Evolutionary conservation across 768 basidiomycete genomes (phyloP), one percentile per base, ranked within the genome.

Genomic region (Lyophyllum atratum): DNA sequence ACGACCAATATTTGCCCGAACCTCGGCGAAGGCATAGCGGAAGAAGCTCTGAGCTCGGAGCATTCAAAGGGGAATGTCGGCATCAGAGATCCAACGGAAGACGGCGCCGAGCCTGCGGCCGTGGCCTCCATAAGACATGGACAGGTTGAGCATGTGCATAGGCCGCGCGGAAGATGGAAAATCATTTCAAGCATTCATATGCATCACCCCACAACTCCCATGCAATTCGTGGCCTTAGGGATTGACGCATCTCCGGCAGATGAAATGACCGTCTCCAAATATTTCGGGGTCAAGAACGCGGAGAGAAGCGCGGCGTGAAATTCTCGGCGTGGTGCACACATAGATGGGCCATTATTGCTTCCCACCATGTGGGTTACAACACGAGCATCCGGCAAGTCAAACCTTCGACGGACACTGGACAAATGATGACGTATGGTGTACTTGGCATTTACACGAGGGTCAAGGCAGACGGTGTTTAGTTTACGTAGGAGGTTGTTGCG

Each of bases 341-440:
- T 53, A 53, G 22, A n/a, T 33, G 25, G 52, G 39, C 37, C 15
- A 25, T 25, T 24, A n/a, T 53, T 39, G 53, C 33, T 47, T 54
- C 53, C 12, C 37, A 50, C 51, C 59, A 60, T 49, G 47, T 60
- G 59, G 46, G 37, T 39, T 11, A 39, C 42, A 44, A 43, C 49
- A 15, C 34, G 34, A 37, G 34, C 34, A 61, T 50, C 25, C 25
- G 49, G 52, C 57, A 45, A 29, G 31, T 47, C 44, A 51, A 45
- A 22, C 11, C 48, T 49, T 42, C 37, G 37, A 37, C 11, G 34
- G 24, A 14, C 10, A 21, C 17, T 3, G 44, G 22, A 55, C 25
- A 11, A 43, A 51, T 4, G 28, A 54, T 56, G 47, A 61, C 50
- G 54, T 61, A 61, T n/a, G 14, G 11, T 7, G 25, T 4, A 15